phyloP scores from a whole-genome alignment of 208 protist species.

The Leishmania martiniquensis region DNA sequence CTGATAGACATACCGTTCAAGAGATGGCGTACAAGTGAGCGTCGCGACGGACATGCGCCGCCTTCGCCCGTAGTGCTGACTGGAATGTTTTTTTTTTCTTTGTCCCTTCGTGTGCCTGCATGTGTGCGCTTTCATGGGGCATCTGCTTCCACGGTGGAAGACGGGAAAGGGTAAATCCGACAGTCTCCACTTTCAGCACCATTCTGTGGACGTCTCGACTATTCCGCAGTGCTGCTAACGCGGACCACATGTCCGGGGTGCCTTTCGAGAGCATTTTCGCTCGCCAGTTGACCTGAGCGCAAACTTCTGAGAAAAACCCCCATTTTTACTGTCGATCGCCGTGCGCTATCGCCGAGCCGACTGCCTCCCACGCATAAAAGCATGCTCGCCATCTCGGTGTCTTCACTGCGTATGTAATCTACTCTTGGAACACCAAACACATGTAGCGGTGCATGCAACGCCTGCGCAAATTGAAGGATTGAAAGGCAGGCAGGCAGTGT shows the following conservation, averaged over 20 bases:
- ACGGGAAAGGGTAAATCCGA: neutral
- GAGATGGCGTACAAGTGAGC: constrained; percentile 13
- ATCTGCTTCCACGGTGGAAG: neutral
- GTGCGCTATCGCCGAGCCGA: neutral
- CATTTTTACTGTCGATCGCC: neutral
- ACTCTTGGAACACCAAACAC: neutral
- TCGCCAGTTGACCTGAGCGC: neutral
- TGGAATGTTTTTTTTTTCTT: neutral
- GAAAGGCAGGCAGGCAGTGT: neutral
- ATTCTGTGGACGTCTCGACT: neutral
- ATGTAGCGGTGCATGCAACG: neutral
- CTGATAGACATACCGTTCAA: constrained; percentile 19
- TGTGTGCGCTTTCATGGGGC: too few species aligned
- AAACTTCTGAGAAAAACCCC: neutral
- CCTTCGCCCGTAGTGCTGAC: neutral
- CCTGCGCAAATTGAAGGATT: neutral
- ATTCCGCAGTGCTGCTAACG: neutral
- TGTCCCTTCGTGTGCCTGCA: neutral
- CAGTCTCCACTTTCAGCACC: too few species aligned
- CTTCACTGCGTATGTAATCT: neutral
- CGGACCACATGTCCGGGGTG: too few species aligned
- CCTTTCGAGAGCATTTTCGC: neutral
- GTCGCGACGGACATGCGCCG: neutral
- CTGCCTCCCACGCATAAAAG: too few species aligned
- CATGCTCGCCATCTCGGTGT: neutral